Base-by-base conservation (phyloP, 2,329 filamentous ascomycete genomes). In the Fusarium sp. region DNA sequence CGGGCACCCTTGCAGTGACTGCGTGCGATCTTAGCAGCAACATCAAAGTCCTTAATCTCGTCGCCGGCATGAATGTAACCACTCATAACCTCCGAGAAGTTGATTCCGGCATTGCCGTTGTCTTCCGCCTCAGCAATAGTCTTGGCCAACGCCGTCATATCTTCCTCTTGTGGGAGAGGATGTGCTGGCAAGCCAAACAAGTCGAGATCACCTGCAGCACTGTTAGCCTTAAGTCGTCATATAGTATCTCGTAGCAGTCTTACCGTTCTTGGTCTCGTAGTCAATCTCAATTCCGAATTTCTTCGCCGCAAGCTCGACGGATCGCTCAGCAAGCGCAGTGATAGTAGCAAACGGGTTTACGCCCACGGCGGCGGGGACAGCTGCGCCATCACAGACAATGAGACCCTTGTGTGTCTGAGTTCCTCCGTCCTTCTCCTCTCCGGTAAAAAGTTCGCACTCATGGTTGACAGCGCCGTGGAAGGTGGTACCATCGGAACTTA, bases 281-380 rank as follows among this genome's bases (percentile, higher is more conserved):
- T 68, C 65, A 24, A 70, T 66, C 4, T 31, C 19, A 11, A 66
- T 65, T 8, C 53, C 62, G n/a, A 55, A 36, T 15, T 55, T 61
- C 47, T 45, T 22, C 2, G 65, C 58, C n/a, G 50, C 56, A 14
- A 59, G 21, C 36, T 87, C 85, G 8, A 91, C 84, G 0, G 87
- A 86, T 11, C 90, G 82, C 77, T 92, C 90, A 0, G 90, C 89
- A 21, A 93, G 83, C 4, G 90, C 90, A 1, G 89, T 86, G 67
- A 92, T 92, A 2, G 90, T 92, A 2, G 90, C 90, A 53, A 91
- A 85, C 0, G 90, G 90, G 71, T 92, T 92, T 5, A 89, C 88
- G 15, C 89, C 85, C 3, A 92, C 80, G 1, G 90, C 85, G 9
- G 85, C 84, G 0, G 90, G 90, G 17, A 92, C 84, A 1, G 88